These are phyloP conservation scores for Vitis hybrid DNA, from an alignment of 177 flowering plant genomes.

Conservation along the genomic window DNA sequence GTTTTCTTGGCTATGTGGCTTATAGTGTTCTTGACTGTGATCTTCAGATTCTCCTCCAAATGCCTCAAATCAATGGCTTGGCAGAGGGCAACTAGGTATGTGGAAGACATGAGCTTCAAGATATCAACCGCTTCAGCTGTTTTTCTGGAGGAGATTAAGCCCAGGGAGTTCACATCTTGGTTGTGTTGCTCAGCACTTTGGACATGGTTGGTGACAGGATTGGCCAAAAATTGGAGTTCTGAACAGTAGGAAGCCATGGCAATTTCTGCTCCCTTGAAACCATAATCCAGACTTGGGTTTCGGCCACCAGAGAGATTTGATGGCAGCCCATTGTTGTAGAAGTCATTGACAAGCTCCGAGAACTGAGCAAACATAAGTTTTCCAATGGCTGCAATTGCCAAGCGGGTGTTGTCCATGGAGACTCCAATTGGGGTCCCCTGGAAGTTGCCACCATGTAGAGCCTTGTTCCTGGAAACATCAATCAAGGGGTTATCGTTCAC, in stretches of 20 bases:
- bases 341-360: slow-evolving; percentile 64
- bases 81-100: slow-evolving; percentile 54
- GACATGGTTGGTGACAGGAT: slow-evolving; percentile 65
- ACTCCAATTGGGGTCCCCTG: slow-evolving; percentile 68
- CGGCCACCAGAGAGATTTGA: slow-evolving; percentile 57
- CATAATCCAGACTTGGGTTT: slow-evolving; percentile 65
- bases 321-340: slow-evolving; percentile 66
- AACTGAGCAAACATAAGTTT: slow-evolving; percentile 63
- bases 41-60: slow-evolving; percentile 53
- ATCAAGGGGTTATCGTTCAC: slow-evolving; percentile 49
- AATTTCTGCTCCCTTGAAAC: slow-evolving; percentile 66
- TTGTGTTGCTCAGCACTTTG: slow-evolving; percentile 68
- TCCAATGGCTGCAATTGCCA: slow-evolving; percentile 56
- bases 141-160: slow-evolving; percentile 52
- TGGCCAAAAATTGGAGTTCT: slow-evolving; percentile 55
- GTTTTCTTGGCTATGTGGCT: slow-evolving; percentile 43
- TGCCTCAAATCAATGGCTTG: slow-evolving; percentile 67
- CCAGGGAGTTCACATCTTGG: slow-evolving; percentile 65
- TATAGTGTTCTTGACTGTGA: slow-evolving; percentile 41
- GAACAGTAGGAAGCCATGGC: slow-evolving; percentile 71
- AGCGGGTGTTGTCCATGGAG: slow-evolving; percentile 56
- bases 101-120: slow-evolving; percentile 60
- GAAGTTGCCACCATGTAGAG: slow-evolving; percentile 58
- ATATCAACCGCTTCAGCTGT: slow-evolving; percentile 57
- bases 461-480: slow-evolving; percentile 61